Conservation (phyloP, 768 basidiomycete species). For the Russula virescens region DNA sequence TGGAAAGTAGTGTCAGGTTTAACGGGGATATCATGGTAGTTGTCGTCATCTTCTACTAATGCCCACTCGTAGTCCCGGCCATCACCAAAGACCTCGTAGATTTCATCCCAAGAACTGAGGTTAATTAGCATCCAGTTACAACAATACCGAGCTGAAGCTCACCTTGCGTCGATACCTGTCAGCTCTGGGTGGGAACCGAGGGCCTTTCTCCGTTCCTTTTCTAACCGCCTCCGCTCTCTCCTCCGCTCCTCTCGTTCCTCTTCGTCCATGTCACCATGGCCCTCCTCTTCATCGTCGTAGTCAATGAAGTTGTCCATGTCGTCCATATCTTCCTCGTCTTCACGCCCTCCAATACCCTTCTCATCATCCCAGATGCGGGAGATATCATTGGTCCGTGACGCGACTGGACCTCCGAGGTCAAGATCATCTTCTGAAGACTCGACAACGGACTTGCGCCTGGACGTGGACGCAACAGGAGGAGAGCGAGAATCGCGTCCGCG, state of each 20-base stretch:
- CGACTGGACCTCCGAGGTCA: constrained; percentile 46
- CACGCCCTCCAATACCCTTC: constrained; percentile 38
- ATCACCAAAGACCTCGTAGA: constrained; percentile 93
- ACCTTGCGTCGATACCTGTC: constrained; percentile 81
- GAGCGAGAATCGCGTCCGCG: constrained; percentile 71
- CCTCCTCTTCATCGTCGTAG: constrained; percentile 60
- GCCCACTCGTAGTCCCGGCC: constrained; percentile 97
- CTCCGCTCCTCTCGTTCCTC: constrained; percentile 71
- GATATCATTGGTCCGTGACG: constrained; percentile 51
- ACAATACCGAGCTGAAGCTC: constrained; percentile 32
- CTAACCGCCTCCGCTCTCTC: constrained; percentile 58
- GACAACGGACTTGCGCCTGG: constrained; percentile 51
- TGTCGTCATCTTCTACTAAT: constrained; percentile 70
- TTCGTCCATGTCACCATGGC: constrained; percentile 60
- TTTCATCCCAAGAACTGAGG: constrained; percentile 86
- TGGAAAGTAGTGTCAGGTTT: constrained; percentile 79
- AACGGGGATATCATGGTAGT: constrained; percentile 43
- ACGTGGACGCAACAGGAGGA: constrained; percentile 55
- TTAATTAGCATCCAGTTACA: neutral
- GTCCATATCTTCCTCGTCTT: constrained; percentile 65
- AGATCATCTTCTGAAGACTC: constrained; percentile 79
- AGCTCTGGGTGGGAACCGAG: constrained; percentile 63
- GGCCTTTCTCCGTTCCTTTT: constrained; percentile 60
- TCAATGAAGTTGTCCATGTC: constrained; percentile 74
- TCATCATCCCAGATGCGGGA: constrained; percentile 87